Conservation (phyloP, 768 basidiomycete genomes). For the Phlebiopsis gigantea region DNA sequence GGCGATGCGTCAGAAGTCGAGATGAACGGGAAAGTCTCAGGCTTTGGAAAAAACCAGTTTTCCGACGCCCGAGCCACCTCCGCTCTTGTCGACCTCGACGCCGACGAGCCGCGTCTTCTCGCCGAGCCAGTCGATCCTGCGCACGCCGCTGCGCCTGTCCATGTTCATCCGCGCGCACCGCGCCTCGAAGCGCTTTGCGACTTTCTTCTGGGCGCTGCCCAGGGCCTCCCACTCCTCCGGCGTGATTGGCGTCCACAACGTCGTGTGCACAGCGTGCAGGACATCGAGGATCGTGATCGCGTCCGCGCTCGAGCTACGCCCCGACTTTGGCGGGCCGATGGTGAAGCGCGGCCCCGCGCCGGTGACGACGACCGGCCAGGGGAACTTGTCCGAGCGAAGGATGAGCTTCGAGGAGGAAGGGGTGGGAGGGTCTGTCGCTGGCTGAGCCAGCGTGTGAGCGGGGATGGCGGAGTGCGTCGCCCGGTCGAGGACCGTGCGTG, state of each 20-base stretch:
- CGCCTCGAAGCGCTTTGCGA: constrained; percentile 56
- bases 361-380: constrained; percentile 54
- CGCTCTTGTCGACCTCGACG: constrained; percentile 50
- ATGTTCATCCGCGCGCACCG: constrained; percentile 56
- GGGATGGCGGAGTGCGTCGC: constrained; percentile 50
- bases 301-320: constrained; percentile 17
- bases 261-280: constrained; percentile 52
- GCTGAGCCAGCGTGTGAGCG: constrained; percentile 49
- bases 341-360: constrained; percentile 26
- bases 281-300: constrained; percentile 60
- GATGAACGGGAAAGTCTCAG: constrained; percentile 19
- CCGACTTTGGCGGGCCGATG: constrained; percentile 23
- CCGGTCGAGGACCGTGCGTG: constrained; percentile 52
- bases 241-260: constrained; percentile 51
- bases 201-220: constrained; percentile 52
- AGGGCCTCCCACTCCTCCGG: constrained; percentile 61
- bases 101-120: constrained; percentile 56
- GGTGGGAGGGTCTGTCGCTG: constrained; percentile 59
- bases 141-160: constrained; percentile 66
- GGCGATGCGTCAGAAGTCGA: not conserved
- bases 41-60: constrained; percentile 44
- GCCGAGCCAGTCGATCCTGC: constrained; percentile 62
- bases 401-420: constrained; percentile 40
- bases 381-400: constrained; percentile 51
- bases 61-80: constrained; percentile 33